Evolutionary conservation across 2,329 filamentous ascomycete species (phyloP).

Genomic region (Fusarium compactum): DNA sequence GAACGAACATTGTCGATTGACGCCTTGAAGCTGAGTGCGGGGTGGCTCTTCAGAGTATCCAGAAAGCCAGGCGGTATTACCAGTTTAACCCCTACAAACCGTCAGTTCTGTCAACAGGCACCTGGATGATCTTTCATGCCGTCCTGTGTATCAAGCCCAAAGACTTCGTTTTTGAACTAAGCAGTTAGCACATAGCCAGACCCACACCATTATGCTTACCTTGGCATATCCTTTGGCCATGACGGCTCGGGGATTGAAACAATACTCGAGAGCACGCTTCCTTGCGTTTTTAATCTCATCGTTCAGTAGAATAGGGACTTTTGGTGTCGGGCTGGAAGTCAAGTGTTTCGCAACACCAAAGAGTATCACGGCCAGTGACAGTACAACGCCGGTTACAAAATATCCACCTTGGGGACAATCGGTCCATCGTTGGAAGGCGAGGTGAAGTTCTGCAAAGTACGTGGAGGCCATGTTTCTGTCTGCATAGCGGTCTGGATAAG

Average conservation of each 20-base stretch:
- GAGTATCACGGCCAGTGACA: accelerated
- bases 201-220: accelerated
- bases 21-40: slow-evolving; percentile 19
- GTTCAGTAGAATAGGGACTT: slow-evolving; percentile 1
- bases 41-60: slow-evolving; percentile 13
- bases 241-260: slow-evolving; percentile 13
- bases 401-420: neutral
- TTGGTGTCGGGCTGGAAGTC: neutral
- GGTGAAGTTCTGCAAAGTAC: neutral
- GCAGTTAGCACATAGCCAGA: accelerated
- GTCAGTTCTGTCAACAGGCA: accelerated
- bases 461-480: neutral
- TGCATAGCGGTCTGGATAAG: neutral
- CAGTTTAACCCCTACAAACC: neutral
- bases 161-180: slow-evolving; percentile 30
- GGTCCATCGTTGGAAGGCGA: neutral
- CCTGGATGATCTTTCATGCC: neutral
- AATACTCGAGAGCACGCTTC: slow-evolving; percentile 17
- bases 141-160: slow-evolving; percentile 22
- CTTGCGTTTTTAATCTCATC: slow-evolving; percentile 20
- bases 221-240: slow-evolving; percentile 18
- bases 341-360: neutral
- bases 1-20: slow-evolving; percentile 16
- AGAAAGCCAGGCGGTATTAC: slow-evolving; percentile 9
- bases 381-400: accelerated